These are phyloP conservation scores for Porphyrellus cyaneotinctus DNA, from an alignment of 768 basidiomycete species.

Conservation along the genomic window DNA sequence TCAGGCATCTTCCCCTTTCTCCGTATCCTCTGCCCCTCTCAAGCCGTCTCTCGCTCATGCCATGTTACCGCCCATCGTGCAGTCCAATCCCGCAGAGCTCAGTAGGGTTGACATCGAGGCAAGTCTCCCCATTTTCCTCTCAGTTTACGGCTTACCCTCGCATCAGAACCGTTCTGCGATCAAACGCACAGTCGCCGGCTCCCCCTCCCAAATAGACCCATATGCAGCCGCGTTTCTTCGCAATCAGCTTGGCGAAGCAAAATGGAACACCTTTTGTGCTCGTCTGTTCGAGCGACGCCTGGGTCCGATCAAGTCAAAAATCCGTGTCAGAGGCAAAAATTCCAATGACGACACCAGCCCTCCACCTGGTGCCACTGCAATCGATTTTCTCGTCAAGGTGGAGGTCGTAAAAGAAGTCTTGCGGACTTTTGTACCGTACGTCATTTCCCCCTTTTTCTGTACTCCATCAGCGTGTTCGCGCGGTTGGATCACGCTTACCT, in stretches of 20 bases:
- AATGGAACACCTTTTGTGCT: slow-evolving; percentile 45
- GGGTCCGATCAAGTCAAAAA: slow-evolving; percentile 37
- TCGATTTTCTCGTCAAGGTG: slow-evolving; percentile 52
- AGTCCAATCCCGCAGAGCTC: slow-evolving; percentile 31
- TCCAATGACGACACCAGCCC: slow-evolving; percentile 26
- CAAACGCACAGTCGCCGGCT: slow-evolving; percentile 22
- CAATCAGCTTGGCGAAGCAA: slow-evolving; percentile 40
- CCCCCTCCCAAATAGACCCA: slow-evolving; percentile 36
- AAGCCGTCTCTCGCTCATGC: slow-evolving; percentile 28
- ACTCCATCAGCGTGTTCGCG: slow-evolving; percentile 2
- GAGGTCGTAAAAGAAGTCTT: slow-evolving; percentile 49
- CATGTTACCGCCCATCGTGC: slow-evolving; percentile 32
- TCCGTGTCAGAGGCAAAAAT: slow-evolving; percentile 30
- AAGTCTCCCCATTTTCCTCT: not conserved
- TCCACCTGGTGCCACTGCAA: slow-evolving; percentile 38
- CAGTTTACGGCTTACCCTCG: slow-evolving; percentile 10
- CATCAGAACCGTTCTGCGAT: slow-evolving; percentile 25
- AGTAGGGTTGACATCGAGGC: slow-evolving; percentile 25
- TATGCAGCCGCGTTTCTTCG: slow-evolving; percentile 43
- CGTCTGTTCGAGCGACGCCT: slow-evolving; percentile 45
- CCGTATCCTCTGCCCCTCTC: slow-evolving; percentile 19
- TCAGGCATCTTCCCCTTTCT: slow-evolving; percentile 14
- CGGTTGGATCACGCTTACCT: slow-evolving; percentile 21
- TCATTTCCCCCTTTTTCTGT: slow-evolving; percentile 11
- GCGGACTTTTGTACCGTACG: slow-evolving; percentile 47